Percentiles rank a stretch among this genome's conserved stretches.
Conservation (phyloP, 164 flowering plant genomes). For the Macadamia tetraphylla region DNA sequence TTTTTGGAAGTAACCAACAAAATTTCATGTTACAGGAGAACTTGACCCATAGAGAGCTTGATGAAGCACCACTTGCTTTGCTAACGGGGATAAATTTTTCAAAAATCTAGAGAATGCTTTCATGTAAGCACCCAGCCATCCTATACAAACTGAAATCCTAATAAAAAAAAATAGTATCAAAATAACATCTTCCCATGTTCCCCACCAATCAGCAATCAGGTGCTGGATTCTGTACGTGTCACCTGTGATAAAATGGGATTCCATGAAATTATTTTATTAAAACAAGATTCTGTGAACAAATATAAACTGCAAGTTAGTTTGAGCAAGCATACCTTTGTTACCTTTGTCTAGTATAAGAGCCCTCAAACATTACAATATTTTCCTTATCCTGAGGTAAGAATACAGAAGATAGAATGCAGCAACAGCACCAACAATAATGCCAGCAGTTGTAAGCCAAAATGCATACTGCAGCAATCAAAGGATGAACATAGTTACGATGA, state of each 20-base stretch:
- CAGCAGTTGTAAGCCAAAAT: conserved; percentile 89
- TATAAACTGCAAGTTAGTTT: not conserved
- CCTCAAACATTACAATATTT: conserved; percentile 39
- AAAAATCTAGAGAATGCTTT: too few species aligned
- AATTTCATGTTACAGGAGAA: too few species aligned
- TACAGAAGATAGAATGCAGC: conserved; percentile 75
- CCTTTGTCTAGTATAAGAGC: not conserved
- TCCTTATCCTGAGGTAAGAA: conserved; percentile 64
- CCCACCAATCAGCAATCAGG: not conserved
- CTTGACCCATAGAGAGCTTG: too few species aligned
- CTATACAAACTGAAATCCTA: not conserved
- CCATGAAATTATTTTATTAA: not conserved
- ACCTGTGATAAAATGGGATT: not conserved
- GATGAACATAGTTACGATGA: not conserved
- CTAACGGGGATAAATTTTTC: too few species aligned
- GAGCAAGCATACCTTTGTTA: conserved; percentile 5
- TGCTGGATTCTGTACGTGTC: not conserved
- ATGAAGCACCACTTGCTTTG: too few species aligned
- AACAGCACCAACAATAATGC: conserved; percentile 71
- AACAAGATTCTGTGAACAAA: not conserved
- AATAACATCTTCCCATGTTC: not conserved
- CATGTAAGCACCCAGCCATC: not conserved
- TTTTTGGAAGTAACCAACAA: too few species aligned
- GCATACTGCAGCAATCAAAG: conserved; percentile 60
- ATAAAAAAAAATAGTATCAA: not conserved